Base-by-base conservation (phyloP, 2,329 filamentous ascomycete species). In the Trichoderma koningiopsis region DNA sequence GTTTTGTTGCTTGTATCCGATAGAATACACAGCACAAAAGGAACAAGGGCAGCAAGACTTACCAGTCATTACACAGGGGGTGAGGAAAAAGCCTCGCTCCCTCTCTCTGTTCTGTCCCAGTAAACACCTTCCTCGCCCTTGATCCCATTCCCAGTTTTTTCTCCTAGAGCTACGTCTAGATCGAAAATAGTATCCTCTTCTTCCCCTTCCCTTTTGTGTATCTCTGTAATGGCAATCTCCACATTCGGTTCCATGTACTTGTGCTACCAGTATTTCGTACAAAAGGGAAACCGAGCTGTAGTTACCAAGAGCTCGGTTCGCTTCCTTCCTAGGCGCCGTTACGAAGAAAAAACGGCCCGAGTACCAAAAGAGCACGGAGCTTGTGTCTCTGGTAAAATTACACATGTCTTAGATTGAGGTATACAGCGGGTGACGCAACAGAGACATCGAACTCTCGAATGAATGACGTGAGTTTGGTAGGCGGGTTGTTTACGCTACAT, bases 291-390 rank as follows among this genome's bases (percentile, higher is more conserved):
- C 37, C 22, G n/a, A 33, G 19, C 60, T 63, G 35, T 19, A 11
- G 37, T 55, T 53, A 63, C 60, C 60, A 55, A 16, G 47, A 53
- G 31, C 60, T 63, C 60, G 60, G 60, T 47, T 63, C 60, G 22
- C 47, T 31, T 35, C 37, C 37, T 24, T 11, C 22, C 8, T 4
- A 22, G 43, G 43, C 37, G 43, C n/a, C 47, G 57, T 40, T 19
- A 16, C 4, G 2, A 49, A 53, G n/a, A 24, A 11, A 53, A 53
- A 53, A 24, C 47, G 47, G 60, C 19, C 47, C 60, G 47, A 40
- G 31, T 37, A 10, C 22, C 33, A n/a, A 19, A 33, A 37, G 14
- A 22, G 14, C 3, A 7, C 47, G 47, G 22, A 24, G 47, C 1
- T 37, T 5, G 10, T n/a, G 43, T 14, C 60, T n/a, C 29, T n/a